Conservation (phyloP, 2,329 filamentous ascomycete species). For the Fusarium devonianum region DNA sequence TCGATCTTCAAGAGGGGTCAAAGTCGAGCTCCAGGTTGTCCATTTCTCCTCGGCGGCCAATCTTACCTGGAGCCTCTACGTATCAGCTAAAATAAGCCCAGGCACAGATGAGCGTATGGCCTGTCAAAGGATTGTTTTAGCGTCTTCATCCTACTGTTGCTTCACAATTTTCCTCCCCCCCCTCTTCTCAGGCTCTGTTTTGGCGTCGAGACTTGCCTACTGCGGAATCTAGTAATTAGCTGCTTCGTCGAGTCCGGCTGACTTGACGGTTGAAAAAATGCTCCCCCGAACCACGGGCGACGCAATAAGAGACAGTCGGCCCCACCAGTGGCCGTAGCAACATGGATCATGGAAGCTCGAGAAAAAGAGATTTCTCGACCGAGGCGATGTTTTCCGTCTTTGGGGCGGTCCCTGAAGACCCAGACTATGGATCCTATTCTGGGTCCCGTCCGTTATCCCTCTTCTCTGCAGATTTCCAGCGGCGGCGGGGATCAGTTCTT, state of each 20-base stretch:
- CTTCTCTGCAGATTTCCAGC: constrained; percentile 13
- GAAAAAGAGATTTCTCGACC: constrained; percentile 21
- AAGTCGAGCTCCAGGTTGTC: neutral
- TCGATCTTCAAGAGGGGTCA: constrained; percentile 9
- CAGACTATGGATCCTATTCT: constrained; percentile 9
- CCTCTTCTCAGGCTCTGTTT: constrained; percentile 8
- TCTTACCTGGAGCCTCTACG: neutral
- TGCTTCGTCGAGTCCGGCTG: constrained; percentile 37
- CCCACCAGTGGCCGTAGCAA: constrained; percentile 39
- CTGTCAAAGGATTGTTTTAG: constrained; percentile 9
- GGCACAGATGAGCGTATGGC: constrained; percentile 7
- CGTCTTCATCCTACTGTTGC: constrained; percentile 12
- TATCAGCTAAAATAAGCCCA: constrained; percentile 10
- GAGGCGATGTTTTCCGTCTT: constrained; percentile 3
- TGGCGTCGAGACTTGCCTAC: constrained; percentile 32
- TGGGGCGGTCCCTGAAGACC: neutral
- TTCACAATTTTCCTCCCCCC: constrained; percentile 2
- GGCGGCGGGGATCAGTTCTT: constrained; percentile 10
- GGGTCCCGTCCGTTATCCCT: neutral
- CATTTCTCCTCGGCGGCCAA: constrained; percentile 2
- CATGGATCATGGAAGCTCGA: constrained; percentile 25
- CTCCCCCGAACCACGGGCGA: constrained; percentile 16
- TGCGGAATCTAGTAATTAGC: constrained; percentile 36
- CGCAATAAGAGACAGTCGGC: constrained; percentile 6
- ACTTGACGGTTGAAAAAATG: constrained; percentile 26